Base-by-base conservation (phyloP, 179 eudicot species). In the Amaranthus tricolor region DNA sequence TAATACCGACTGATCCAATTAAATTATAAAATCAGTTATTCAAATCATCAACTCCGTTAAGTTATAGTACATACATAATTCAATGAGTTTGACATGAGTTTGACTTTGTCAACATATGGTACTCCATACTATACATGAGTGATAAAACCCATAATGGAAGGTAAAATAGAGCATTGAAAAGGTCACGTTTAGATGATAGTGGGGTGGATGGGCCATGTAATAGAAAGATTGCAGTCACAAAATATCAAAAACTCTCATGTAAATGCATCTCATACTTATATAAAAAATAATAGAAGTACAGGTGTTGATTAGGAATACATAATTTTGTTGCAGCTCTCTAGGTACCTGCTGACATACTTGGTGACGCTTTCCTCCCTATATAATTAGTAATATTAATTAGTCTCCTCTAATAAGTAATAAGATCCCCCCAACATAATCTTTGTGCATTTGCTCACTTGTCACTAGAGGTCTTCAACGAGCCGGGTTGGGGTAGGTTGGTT, bases 301-400 rank as follows among this genome's bases (percentile, higher is more conserved):
- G 40, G 40, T 31, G 40, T 31, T 31, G 40, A 31, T 31, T 31
- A 31, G 14, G 61, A 21, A 31, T 9, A 52, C 68, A 19, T 68
- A 68, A 1, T 76, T 19, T 19, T 44, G 9, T 62, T 53, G 49
- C 68, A 50, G 71, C 56, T 47, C 13, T 49, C 56, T 12, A 66
- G 45, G 40, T 20, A 31, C 40, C 2, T 52, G 54, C 16, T 80
- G 83, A 80, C 83, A 80, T 80, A 72, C 80, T 72, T 72, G 71
- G 83, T 80, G 83, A 76, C 83, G 80, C 55, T 19, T 76, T 9
- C 4, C 11, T 45, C 50, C 78, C 63, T 12, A 21, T 31, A 67
- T 57, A 31, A 68, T 68, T 24, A 24, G 31, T 31, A 31, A 24
- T 24, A 24, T 2, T 24, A 24, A 24, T 24, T 24, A 24, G 40